Evolutionary conservation across 495 filamentous ascomycete species (phyloP), one percentile per base, ranked within the genome.

Genomic region (Thozetella sp.): DNA sequence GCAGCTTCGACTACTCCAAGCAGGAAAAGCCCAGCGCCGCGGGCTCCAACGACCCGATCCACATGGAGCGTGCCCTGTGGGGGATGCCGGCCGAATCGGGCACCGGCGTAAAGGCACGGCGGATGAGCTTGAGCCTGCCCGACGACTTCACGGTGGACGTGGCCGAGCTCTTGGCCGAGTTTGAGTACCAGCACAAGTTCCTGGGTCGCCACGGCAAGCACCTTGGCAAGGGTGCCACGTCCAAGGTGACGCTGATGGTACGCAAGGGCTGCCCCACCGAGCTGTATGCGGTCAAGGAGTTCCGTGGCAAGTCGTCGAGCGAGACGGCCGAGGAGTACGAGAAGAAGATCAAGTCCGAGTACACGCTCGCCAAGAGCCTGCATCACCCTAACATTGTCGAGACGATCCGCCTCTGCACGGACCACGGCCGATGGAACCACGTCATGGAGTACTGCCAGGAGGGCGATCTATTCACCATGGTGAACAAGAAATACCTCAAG

Each of bases 361-460:
- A 83, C 76, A 88, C 84, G 68, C 87, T 93, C 54, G 88, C 88
- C 48, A 90, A 90, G 73, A 89, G 86, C 61, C 69, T 91, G 58
- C 80, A 87, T 65, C 91, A 94, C 68, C 90, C 90, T 19, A 93
- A 93, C 67, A 89, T 93, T 58, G 87, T 93, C 62, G 83, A 87
- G 64, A 92, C 89, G 0, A 76, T 89, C 22, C 83, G 86, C 10
- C 73, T 94, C 17, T 92, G 90, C 72, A 85, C 79, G 25, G 72
- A 86, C 66, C 78, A 89, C 63, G 78, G 79, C 25, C 81, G 84
- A 27, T 93, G 88, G 88, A 90, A 89, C 67, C 88, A 93, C 67
- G 90, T 93, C 55, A 94, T 94, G 91, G 90, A 94, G 68, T 93
- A 87, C 62, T 94, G 91, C 75, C 74, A 79, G 6, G 80, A 87